Base-by-base conservation (phyloP, 2,329 filamentous ascomycete genomes). In the Fusarium torreyae region DNA sequence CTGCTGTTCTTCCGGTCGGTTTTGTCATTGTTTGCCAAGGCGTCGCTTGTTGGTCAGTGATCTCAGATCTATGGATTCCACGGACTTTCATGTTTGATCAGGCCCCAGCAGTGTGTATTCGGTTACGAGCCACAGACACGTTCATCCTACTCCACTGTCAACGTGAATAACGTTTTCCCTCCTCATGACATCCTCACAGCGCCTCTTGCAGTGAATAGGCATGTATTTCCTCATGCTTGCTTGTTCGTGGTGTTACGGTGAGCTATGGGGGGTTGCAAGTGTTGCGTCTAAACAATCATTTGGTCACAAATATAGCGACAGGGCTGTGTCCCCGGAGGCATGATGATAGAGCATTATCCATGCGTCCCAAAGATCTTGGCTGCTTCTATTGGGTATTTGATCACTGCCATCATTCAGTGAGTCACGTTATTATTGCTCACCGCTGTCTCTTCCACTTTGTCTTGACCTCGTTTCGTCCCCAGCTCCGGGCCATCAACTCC, bases 351-450 rank as follows among this genome's bases (percentile, higher is more conserved):
- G 57, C 31, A 66, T 61, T 55, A 36, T 57, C 48, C 40, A 50
- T 63, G 54, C 46, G 44, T 40, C 31, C 13, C 24, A 31, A 44
- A 36, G 65, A 67, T 36, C 52, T 44, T 58, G 40, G 50, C n/a
- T 42, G 39, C 24, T 60, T 18, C 50, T 39, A 40, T 63, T 55
- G 36, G 45, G n/a, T 9, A 24, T 55, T 54, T 17, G 17, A 51
- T 59, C 43, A 57, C 44, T 54, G 42, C 46, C 49, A 38, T 26
- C 43, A n/a, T 39, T 68, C 24, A 43, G 39, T 64, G 64, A 68
- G 58, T 66, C 49, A 58, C 56, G 43, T 56, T 69, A 50, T 60
- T 38, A 6, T 58, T 63, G 31, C 61, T 69, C 65, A 69, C 66
- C 65, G 65, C 66, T 43, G 59, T 54, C 54, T 36, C 49, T 49